Base-by-base conservation (phyloP, 2,329 filamentous ascomycete genomes). In the Colletotrichum theobromicola region DNA sequence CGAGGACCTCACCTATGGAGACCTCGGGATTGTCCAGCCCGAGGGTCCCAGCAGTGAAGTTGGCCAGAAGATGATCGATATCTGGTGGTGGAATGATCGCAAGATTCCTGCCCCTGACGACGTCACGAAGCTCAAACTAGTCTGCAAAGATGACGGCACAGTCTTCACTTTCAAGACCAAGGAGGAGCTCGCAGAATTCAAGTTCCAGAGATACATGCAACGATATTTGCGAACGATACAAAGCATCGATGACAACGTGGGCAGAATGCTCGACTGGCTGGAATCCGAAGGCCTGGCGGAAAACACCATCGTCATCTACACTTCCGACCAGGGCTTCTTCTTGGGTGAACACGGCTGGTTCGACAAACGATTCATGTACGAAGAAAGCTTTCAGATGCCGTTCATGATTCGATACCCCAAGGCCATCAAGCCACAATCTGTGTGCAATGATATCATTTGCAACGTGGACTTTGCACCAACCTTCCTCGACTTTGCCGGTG, bases 281-380 rank as follows among this genome's bases (percentile, higher is more conserved):
- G 86, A 89, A 16, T 76, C 77, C 1, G 81, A 86, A 8, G 84
- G 79, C 0, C 78, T 89, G 0, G 79, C 84, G 0, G 81, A 87
- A 2, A 85, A 89, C 76, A 90, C 88, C 0, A 80, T 90, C 4
- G 85, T 90, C 2, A 82, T 90, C 15, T 90, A 90, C 74, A 89
- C 86, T 0, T 88, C 87, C 0, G 88, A 90, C 75, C 88, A 90
- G 75, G 89, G 88, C 8, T 90, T 90, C 81, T 90, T 90, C 78
- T 84, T 90, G 0, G 88, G 88, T 15, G 88, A 90, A 74, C 89
- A 90, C 75, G 88, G 88, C 67, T 90, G 88, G 88, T 90, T 90
- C 76, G 88, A 90, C 79, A 90, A 90, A 80, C 85, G 88, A 4
- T 90, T 90, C 80, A 90, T 90, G 86, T 90, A 90, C 79, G 88